Evolutionary conservation across 129 eudicot genomes (phyloP).

Genomic region (Cynara cardunculus): DNA sequence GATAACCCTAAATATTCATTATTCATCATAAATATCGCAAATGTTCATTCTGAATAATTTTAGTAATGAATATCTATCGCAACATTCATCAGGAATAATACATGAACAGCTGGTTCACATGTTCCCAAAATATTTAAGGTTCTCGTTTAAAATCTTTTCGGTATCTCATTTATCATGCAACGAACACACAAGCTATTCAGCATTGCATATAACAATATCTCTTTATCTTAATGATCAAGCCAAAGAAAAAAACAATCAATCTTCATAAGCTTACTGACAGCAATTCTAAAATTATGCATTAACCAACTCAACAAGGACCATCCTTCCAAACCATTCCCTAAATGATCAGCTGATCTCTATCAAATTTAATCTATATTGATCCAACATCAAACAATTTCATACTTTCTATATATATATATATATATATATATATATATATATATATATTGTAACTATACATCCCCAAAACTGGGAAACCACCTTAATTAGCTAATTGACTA

Average conservation of each 20-base stretch:
- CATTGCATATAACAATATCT: neutral
- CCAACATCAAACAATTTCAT: neutral
- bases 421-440: neutral
- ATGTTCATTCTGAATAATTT: neutral
- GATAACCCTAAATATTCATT: neutral
- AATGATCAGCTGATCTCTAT: neutral
- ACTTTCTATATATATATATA: neutral
- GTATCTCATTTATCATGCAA: neutral
- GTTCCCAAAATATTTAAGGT: no score
- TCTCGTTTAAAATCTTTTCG: neutral
- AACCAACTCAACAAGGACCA: neutral
- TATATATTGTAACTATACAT: neutral
- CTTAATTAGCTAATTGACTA: neutral
- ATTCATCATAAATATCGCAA: neutral
- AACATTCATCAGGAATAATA: no score
- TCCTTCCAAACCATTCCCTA: neutral
- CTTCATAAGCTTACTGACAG: neutral
- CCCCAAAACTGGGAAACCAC: neutral
- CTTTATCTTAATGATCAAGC: neutral
- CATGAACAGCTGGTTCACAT: no score
- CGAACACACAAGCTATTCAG: neutral
- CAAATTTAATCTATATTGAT: neutral
- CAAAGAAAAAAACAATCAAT: neutral
- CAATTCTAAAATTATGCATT: neutral
- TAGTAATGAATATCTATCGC: neutral